Percentiles rank a stretch among this genome's conserved stretches.
phyloP scores from a whole-genome alignment of 306 rosid genomes.

The Comarum palustre region DNA sequence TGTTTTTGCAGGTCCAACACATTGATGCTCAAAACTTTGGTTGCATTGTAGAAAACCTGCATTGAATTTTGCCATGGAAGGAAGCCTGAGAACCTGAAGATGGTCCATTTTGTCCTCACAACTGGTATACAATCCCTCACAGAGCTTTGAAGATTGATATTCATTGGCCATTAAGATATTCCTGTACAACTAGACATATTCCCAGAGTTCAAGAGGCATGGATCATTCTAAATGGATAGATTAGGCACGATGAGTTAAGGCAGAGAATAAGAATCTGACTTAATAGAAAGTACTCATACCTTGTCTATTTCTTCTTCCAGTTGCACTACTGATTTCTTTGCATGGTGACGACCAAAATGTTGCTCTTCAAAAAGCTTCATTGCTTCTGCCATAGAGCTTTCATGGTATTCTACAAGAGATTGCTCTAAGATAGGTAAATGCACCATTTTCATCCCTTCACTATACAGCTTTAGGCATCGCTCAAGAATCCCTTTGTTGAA shows the following conservation, averaged over 20 bases:
- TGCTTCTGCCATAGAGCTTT: conserved; percentile 44
- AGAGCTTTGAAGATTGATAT: conserved; percentile 81
- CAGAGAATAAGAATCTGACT: not conserved
- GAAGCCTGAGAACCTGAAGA: conserved; percentile 87
- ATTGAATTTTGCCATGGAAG: conserved; percentile 92
- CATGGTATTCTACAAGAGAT: conserved; percentile 57
- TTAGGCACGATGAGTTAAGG: not conserved
- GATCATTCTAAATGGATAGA: not conserved
- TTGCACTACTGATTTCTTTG: conserved; percentile 69
- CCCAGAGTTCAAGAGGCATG: conserved; percentile 17
- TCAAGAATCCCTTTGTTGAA: conserved; percentile 92
- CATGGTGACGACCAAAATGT: conserved; percentile 90
- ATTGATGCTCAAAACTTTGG: conserved; percentile 64
- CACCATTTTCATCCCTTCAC: conserved; percentile 52
- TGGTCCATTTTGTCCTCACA: conserved; percentile 95
- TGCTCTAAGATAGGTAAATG: conserved; percentile 60
- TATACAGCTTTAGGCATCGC: conserved; percentile 71
- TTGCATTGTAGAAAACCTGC: conserved; percentile 88
- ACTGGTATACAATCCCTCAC: conserved; percentile 69
- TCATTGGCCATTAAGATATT: conserved; percentile 60
- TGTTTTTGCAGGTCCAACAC: conserved; percentile 83
- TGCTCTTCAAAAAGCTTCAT: conserved; percentile 70
- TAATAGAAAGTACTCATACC: conserved; percentile 38
- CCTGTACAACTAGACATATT: conserved; percentile 49
- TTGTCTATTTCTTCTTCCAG: conserved; percentile 76